phyloP scores from a whole-genome alignment of 169 alveolate genomes.

The Perkinsus marinus region DNA sequence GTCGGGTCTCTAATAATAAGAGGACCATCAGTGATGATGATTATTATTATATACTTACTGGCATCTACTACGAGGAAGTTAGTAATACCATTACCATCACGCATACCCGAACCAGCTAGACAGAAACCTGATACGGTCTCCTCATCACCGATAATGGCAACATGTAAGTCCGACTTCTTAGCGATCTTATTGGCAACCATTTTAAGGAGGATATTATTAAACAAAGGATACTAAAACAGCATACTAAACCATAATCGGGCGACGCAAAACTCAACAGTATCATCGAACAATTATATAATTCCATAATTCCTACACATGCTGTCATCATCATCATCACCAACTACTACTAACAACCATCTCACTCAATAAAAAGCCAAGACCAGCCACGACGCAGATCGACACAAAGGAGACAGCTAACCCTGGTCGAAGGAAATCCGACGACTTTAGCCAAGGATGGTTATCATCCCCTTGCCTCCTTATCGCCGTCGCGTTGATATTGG shows the following conservation, averaged over 20 bases:
- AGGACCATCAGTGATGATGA: background rate
- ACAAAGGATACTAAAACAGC: too few species aligned
- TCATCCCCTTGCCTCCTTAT: background rate
- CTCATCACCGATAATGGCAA: slow-evolving; percentile 36
- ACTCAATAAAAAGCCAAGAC: background rate
- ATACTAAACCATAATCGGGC: too few species aligned
- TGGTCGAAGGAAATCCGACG: background rate
- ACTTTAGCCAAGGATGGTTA: background rate
- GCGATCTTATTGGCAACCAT: background rate
- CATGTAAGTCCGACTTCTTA: slow-evolving; percentile 1
- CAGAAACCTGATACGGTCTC: slow-evolving; percentile 70
- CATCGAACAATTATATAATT: too few species aligned
- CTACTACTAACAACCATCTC: background rate
- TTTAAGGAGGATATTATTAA: too few species aligned
- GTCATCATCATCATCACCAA: background rate
- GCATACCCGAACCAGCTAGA: slow-evolving; percentile 69
- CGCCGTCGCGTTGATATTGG: background rate
- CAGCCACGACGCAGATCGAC: background rate
- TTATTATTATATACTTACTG: too few species aligned
- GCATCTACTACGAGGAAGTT: slow-evolving; percentile 49
- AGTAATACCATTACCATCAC: slow-evolving; percentile 51
- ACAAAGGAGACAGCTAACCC: background rate
- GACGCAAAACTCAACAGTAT: too few species aligned
- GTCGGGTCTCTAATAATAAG: slow-evolving; percentile 11
- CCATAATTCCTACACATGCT: too few species aligned